Base-by-base conservation (phyloP, 371 early-diverging fungal species). In the Apophysomyces trapeziformis region DNA sequence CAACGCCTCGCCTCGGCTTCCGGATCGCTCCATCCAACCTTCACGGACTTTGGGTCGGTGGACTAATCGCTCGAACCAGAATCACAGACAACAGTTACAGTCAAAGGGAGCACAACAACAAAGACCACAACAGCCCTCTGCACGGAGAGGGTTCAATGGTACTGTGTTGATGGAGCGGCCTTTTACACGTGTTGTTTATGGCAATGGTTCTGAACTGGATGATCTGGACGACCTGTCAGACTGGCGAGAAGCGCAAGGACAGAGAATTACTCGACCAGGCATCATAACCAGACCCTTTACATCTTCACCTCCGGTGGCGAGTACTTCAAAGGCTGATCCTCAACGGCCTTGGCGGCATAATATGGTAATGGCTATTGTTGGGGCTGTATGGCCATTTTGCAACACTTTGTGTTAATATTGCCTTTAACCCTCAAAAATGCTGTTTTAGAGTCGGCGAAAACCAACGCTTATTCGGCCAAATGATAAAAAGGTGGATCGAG, bases 151-250 rank as follows among this genome's bases (percentile, higher is more conserved):
- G 14, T 36, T 61, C 32, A 63, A 58, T 16, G 72, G 68, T 1
- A 62, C 63, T 2, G 61, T 65, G 13, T 45, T 74, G 32, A 65
- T 79, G 9, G 47, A 68, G 16, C 57, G 37, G 26, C 74, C 76
- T 5, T 70, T 68, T 36, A 58, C 68, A 2, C 63, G 58, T 3
- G 36, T 44, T 1, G 35, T 13, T 12, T 74, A 73, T 16, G 68
- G 70, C 35, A 60, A 79, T 61, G 68, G 76, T 7, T 63, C 73
- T 35, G 69, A 69, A 56, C 41, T 81, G 35, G 81, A 81, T 63
- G 57, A 60, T 36, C 60, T 78, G 8, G 81, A 81, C 57, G 73
- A 74, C 13, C 43, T 80, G 36, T 58, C 72, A 2, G 71, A 72
- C 26, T 63, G 78, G 57, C 63, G 57, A 9, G 39, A 46, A 11